phyloP scores from a whole-genome alignment of 73 alveolate genomes.

The Paramecium bursaria region DNA sequence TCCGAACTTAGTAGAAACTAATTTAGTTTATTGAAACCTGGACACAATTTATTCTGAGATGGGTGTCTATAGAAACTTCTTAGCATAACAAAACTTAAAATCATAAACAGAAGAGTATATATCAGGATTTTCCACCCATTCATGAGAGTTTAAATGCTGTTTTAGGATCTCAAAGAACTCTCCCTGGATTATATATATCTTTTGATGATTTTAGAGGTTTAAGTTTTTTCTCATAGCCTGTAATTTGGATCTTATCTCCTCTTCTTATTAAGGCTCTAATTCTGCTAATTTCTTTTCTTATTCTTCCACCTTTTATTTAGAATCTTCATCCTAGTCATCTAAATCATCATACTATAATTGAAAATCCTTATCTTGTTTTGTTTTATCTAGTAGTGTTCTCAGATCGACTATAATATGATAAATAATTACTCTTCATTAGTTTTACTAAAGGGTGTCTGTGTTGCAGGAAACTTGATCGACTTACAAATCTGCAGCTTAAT shows the following conservation, averaged over 20 bases:
- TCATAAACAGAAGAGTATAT: conserved; percentile 49
- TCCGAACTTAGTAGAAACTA: conserved; percentile 61
- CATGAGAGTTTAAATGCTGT: conserved; percentile 3
- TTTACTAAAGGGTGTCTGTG: conserved; percentile 44
- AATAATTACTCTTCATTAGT: conserved; percentile 18
- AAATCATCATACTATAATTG: conserved; percentile 61
- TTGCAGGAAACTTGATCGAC: conserved; percentile 26
- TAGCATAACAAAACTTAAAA: conserved; percentile 54
- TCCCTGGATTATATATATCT: conserved; percentile 30
- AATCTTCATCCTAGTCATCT: conserved; percentile 63
- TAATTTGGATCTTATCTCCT: conserved; percentile 23
- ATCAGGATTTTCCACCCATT: conserved; percentile 67
- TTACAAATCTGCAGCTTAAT: conserved; percentile 7
- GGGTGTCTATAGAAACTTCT: conserved; percentile 59
- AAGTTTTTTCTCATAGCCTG: conserved; percentile 40
- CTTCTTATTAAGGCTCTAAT: not conserved
- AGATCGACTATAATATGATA: conserved; percentile 36
- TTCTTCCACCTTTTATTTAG: conserved; percentile 34
- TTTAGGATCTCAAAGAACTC: conserved; percentile 32
- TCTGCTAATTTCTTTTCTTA: conserved; percentile 6
- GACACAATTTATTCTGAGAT: conserved; percentile 17
- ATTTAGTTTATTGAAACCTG: conserved; percentile 37
- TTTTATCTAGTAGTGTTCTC: conserved; percentile 26
- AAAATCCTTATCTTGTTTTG: conserved; percentile 39
- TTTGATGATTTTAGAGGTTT: conserved; percentile 44